These are phyloP conservation scores for Pyrenochaeta sp. DNA, from an alignment of 2,329 filamentous ascomycete species.

Conservation along the genomic window DNA sequence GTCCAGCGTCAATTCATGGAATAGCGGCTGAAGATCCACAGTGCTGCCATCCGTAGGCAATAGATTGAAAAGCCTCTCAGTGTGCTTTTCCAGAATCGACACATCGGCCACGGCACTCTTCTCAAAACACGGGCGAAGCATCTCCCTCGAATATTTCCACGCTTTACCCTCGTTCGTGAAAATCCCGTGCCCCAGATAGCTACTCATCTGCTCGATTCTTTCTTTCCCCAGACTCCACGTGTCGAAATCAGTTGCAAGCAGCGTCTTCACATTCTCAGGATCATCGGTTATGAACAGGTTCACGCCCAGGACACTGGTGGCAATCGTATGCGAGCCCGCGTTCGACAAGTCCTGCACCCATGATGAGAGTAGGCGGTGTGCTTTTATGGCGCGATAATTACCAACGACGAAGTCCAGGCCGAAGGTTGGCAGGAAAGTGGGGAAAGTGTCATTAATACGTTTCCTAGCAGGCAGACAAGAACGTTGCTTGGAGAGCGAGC, in stretches of 20 bases:
- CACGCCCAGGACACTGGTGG: conserved; percentile 10
- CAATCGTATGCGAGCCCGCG: conserved; percentile 18
- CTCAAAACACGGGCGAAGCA: conserved; percentile 40
- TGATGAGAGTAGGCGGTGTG: conserved; percentile 14
- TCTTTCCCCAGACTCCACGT: conserved; percentile 24
- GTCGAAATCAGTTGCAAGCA: conserved; percentile 27
- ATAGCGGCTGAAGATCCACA: conserved; percentile 36
- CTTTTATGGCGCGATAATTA: conserved; percentile 48
- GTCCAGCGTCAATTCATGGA: conserved; percentile 36
- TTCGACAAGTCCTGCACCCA: conserved; percentile 6
- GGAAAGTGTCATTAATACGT: conserved; percentile 43
- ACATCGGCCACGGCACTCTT: conserved; percentile 33
- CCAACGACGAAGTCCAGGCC: conserved; percentile 58
- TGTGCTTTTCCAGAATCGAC: conserved; percentile 31
- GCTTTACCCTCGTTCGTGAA: conserved; percentile 32
- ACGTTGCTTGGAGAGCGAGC: conserved; percentile 46
- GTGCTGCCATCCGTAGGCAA: conserved; percentile 30
- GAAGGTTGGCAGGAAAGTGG: conserved; percentile 55
- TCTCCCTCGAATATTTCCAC: conserved; percentile 39
- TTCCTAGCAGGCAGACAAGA: conserved; percentile 57
- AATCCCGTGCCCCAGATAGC: conserved; percentile 26
- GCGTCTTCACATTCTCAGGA: conserved; percentile 33
- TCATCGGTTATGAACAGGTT: conserved; percentile 27
- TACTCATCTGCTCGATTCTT: conserved; percentile 14
- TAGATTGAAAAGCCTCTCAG: conserved; percentile 19